These are phyloP conservation scores for Penicillium chermesinum DNA, from an alignment of 495 filamentous ascomycete genomes.

Conservation along the genomic window DNA sequence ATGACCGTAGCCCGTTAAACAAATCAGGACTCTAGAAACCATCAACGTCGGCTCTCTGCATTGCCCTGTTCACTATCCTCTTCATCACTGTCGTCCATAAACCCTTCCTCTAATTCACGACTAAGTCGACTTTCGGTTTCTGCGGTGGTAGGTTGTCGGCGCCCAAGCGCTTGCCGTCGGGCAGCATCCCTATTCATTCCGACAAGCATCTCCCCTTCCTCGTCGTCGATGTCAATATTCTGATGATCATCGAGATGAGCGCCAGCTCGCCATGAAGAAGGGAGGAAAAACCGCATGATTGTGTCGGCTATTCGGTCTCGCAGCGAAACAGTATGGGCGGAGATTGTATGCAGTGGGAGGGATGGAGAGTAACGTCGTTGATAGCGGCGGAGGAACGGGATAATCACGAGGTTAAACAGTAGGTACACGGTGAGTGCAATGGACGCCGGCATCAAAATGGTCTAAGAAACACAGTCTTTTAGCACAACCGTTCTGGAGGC, in stretches of 20 bases:
- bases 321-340: constrained; percentile 54
- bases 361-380: constrained; percentile 68
- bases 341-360: constrained; percentile 61
- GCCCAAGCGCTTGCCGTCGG: constrained; percentile 46
- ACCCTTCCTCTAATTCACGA: constrained; percentile 78
- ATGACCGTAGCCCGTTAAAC: constrained; percentile 4
- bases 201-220: constrained; percentile 61
- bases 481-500: neutral
- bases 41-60: constrained; percentile 3
- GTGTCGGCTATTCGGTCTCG: constrained; percentile 55
- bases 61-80: constrained; percentile 26
- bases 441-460: constrained; percentile 68
- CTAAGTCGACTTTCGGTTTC: constrained; percentile 58
- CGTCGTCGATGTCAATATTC: constrained; percentile 59
- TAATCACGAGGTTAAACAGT: constrained; percentile 59
- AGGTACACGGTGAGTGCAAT: constrained; percentile 75
- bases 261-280: constrained; percentile 50
- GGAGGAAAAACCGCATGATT: constrained; percentile 50
- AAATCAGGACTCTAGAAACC: neutral
- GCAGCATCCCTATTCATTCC: constrained; percentile 51
- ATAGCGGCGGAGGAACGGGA: constrained; percentile 73
- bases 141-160: constrained; percentile 35
- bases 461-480: constrained; percentile 46
- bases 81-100: constrained; percentile 80
- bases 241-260: constrained; percentile 49